phyloP scores from a whole-genome alignment of 768 basidiomycete species.

The Ramaria sp. region DNA sequence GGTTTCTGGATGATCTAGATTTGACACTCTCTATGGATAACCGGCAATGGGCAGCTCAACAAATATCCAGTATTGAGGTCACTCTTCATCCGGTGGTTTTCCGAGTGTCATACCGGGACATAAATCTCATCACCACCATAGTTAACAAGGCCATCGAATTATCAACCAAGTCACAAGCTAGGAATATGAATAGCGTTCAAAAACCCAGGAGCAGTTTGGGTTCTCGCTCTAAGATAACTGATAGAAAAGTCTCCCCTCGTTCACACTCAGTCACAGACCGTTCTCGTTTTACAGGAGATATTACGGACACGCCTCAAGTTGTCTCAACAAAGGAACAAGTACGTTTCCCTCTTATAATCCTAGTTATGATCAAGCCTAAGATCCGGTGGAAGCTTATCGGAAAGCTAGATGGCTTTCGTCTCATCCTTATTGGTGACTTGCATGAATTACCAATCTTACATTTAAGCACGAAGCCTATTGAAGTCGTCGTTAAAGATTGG shows the following conservation, averaged over 20 bases:
- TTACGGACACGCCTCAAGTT: slow-evolving; percentile 22
- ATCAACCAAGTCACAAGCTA: slow-evolving; percentile 36
- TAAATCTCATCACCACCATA: slow-evolving; percentile 77
- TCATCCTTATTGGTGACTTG: slow-evolving; percentile 88
- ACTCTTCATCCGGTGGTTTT: slow-evolving; percentile 75
- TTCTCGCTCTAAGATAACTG: not conserved
- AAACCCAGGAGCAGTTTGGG: slow-evolving; percentile 21
- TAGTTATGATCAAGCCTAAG: slow-evolving; percentile 7
- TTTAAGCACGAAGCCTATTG: slow-evolving; percentile 76
- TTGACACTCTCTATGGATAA: slow-evolving; percentile 80
- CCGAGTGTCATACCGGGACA: slow-evolving; percentile 91
- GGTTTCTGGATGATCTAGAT: slow-evolving; percentile 90
- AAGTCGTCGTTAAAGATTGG: slow-evolving; percentile 83
- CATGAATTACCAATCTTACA: slow-evolving; percentile 94
- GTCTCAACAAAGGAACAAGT: slow-evolving; percentile 80
- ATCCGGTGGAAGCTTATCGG: slow-evolving; percentile 53
- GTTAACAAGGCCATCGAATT: slow-evolving; percentile 78
- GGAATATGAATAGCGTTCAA: not conserved
- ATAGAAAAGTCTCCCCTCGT: not conserved
- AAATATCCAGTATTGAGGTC: slow-evolving; percentile 79
- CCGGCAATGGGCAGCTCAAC: slow-evolving; percentile 55
- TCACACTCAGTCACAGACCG: slow-evolving; percentile 8
- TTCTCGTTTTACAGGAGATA: slow-evolving; percentile 12
- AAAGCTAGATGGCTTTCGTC: slow-evolving; percentile 81
- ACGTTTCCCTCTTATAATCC: slow-evolving; percentile 12